phyloP scores from a whole-genome alignment of 176 grass and related monocot genomes.

The Melocanna baccifera region DNA sequence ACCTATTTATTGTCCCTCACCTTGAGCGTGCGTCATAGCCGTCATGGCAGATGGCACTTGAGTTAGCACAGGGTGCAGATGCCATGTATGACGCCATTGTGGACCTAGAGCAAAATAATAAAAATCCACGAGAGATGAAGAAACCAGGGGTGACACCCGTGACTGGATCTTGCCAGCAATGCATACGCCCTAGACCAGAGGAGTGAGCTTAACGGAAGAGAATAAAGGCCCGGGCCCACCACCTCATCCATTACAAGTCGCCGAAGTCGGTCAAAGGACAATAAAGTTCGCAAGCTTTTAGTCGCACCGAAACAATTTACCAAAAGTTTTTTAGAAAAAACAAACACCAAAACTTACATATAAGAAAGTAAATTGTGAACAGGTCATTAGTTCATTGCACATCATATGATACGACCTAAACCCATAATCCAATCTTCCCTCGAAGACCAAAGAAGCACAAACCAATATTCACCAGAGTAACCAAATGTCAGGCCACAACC shows the following conservation, averaged over 20 bases:
- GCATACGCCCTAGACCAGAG: constrained; percentile 7
- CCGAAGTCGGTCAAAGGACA: background rate
- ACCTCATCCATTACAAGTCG: constrained; percentile 22
- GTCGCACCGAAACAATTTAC: background rate
- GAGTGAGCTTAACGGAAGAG: constrained; percentile 39
- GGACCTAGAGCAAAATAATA: background rate
- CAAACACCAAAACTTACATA: background rate
- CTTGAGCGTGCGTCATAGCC: background rate
- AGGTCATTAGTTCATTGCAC: no score
- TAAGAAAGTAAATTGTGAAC: background rate
- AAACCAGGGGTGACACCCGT: constrained; percentile 31
- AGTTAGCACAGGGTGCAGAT: background rate
- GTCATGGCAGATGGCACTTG: background rate
- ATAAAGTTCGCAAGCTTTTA: constrained; percentile 7
- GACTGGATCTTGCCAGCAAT: background rate
- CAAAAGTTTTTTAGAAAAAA: background rate
- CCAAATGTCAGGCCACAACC: no score
- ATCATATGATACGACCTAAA: no score
- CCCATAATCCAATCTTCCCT: no score
- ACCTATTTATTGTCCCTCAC: background rate
- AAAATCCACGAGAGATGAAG: background rate
- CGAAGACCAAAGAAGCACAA: no score
- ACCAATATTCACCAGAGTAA: no score
- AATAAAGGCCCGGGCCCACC: constrained; percentile 31
- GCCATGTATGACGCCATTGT: background rate